Conservation (phyloP, 257 asterid genomes). For the Ophiorrhiza pumila region DNA sequence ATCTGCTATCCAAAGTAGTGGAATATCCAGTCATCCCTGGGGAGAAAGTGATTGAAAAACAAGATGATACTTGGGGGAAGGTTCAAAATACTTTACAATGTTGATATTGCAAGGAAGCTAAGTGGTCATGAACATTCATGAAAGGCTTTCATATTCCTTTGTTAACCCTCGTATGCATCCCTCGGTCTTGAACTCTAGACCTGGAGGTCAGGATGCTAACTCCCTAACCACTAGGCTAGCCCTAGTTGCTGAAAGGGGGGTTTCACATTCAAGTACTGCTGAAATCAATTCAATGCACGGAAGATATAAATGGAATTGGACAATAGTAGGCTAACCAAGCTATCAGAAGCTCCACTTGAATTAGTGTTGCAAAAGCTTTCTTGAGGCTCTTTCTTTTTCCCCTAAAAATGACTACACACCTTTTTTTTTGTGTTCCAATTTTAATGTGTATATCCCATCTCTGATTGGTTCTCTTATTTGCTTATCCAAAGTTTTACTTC, state of each 20-base stretch:
- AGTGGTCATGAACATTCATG: neutral
- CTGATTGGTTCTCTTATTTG: neutral
- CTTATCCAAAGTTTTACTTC: neutral
- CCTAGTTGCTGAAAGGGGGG: too few relatives aligned
- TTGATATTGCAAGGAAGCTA: too few relatives aligned
- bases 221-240: too few relatives aligned
- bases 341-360: neutral
- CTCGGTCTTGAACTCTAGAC: too few relatives aligned
- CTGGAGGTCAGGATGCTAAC: too few relatives aligned
- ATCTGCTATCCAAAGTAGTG: neutral
- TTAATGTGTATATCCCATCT: neutral
- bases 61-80: neutral
- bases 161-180: too few relatives aligned
- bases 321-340: neutral
- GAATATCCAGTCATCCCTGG: neutral
- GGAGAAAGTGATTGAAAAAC: too few relatives aligned
- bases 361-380: neutral
- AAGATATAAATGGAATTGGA: neutral
- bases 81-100: too few relatives aligned
- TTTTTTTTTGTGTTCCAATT: neutral
- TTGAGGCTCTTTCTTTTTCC: neutral
- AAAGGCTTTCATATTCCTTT: too few relatives aligned
- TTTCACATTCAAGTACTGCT: neutral
- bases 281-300: neutral
- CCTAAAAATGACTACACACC: neutral